Base-by-base conservation (phyloP, 2,329 filamentous ascomycete genomes). In the Penicillium digitatum region DNA sequence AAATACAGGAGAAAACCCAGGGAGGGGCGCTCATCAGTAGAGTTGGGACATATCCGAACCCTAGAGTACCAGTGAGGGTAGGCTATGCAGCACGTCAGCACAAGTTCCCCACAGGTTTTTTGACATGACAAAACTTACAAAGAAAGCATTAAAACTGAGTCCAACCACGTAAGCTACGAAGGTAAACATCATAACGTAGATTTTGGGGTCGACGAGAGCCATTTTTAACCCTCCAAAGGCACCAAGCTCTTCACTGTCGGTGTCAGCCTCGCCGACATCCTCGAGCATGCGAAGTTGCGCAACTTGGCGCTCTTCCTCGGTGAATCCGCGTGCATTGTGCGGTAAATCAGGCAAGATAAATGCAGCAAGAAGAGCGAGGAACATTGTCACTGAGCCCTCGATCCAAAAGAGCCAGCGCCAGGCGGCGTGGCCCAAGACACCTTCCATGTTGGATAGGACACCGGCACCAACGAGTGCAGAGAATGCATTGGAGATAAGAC, bases 161-260 rank as follows among this genome's bases (percentile, higher is more conserved):
- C 83, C 82, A 6, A 85, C 76, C 8, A 85, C 82, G 57, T 85
- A 85, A 3, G 82, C 81, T 3, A 81, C 82, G 54, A 85, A 81
- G 1, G 82, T 82, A 7, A 86, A 52, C 78, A 84, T 85, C 80
- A 86, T 81, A 56, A 86, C 63, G 63, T 85, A 87, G 58, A 85
- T 82, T 74, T 86, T 86, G 59, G 72, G 16, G 58, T 87, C 84
- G 68, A 81, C 83, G 47, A 85, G 64, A 0, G 82, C 81, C 78
- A 86, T 82, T 49, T 80, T 34, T 3, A 73, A 29, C 84, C 84
- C 84, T 9, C 77, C 76, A 57, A 82, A 79, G 2, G 75, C 64
- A 3, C 78, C 78, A 61, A 65, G 60, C 12, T 82, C 76, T n/a
- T 73, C 71, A 0, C 75, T 74, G 61, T 84, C 82, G 7, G 71